Evolutionary conservation across 305 asterid genomes (phyloP).

Genomic region (Fraxinus greggii): DNA sequence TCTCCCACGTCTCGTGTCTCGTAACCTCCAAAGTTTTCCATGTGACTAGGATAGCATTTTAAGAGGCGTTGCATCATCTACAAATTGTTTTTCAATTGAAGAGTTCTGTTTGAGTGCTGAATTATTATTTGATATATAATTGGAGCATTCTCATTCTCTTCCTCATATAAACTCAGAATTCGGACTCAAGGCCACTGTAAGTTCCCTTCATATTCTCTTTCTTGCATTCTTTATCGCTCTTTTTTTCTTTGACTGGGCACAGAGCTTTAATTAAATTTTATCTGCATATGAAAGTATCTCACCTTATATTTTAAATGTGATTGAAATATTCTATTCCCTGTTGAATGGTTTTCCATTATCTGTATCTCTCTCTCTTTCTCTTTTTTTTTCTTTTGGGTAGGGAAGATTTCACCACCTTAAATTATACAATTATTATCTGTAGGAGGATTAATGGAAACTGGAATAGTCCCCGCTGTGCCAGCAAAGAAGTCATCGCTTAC

Average conservation of each 20-base stretch:
- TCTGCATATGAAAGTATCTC: background rate
- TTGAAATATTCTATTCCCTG: background rate
- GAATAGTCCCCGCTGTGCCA: constrained; percentile 30
- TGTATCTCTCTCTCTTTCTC: too few species aligned
- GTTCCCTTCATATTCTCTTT: background rate
- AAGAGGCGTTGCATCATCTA: background rate
- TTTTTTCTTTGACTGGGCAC: background rate
- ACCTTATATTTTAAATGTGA: background rate
- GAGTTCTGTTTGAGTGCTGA: background rate
- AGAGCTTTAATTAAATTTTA: background rate
- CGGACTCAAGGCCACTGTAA: background rate
- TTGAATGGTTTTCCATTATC: background rate
- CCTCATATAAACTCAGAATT: background rate
- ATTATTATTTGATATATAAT: background rate
- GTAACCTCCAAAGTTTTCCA: background rate
- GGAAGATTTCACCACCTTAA: constrained; percentile 6
- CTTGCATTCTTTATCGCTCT: background rate
- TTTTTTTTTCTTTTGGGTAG: background rate
- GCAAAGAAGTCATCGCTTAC: constrained; percentile 57
- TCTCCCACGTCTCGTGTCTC: background rate
- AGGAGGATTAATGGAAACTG: constrained; percentile 43
- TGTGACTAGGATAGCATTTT: background rate
- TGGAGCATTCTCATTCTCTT: background rate
- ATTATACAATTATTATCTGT: constrained; percentile 3
- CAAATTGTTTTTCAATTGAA: background rate